phyloP scores from a whole-genome alignment of 495 filamentous ascomycete species.

The Endocarpon pusillum region DNA sequence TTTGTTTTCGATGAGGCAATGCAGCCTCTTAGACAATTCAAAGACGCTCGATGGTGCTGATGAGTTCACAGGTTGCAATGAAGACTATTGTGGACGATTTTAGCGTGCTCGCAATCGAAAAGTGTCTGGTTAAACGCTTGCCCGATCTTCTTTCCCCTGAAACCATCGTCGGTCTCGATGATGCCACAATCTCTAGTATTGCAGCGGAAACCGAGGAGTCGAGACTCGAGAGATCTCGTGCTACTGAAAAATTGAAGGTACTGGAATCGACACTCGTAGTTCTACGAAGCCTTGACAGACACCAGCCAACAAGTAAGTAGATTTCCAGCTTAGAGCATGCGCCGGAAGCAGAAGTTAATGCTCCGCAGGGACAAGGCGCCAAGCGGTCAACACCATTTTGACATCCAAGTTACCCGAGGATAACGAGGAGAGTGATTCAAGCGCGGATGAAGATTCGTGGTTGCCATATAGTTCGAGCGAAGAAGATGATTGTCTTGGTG shows the following conservation, averaged over 20 bases:
- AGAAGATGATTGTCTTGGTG: too few species aligned
- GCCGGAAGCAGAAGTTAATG: too few species aligned
- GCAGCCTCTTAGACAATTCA: background rate
- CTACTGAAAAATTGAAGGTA: background rate
- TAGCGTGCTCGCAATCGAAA: slow-evolving; percentile 39
- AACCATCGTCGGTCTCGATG: slow-evolving; percentile 15
- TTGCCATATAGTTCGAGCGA: too few species aligned
- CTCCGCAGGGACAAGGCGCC: too few species aligned
- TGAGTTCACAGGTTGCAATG: slow-evolving; percentile 34
- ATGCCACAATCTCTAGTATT: slow-evolving; percentile 5
- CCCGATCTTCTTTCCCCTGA: slow-evolving; percentile 15
- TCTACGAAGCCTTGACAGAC: background rate
- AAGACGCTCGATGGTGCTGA: slow-evolving; percentile 1
- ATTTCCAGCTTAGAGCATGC: too few species aligned
- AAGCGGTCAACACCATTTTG: too few species aligned
- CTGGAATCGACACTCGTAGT: background rate
- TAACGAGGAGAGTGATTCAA: too few species aligned
- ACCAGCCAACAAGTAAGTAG: background rate
- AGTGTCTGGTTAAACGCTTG: slow-evolving; percentile 30
- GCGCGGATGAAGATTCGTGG: too few species aligned
- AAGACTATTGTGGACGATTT: slow-evolving; percentile 47
- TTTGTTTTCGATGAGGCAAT: slow-evolving; percentile 1
- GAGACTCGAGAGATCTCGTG: background rate
- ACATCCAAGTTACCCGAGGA: too few species aligned
- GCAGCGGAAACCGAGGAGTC: slow-evolving; percentile 4